These are phyloP conservation scores for Knoxia roxburghii DNA, from an alignment of 257 asterid genomes.

Conservation along the genomic window DNA sequence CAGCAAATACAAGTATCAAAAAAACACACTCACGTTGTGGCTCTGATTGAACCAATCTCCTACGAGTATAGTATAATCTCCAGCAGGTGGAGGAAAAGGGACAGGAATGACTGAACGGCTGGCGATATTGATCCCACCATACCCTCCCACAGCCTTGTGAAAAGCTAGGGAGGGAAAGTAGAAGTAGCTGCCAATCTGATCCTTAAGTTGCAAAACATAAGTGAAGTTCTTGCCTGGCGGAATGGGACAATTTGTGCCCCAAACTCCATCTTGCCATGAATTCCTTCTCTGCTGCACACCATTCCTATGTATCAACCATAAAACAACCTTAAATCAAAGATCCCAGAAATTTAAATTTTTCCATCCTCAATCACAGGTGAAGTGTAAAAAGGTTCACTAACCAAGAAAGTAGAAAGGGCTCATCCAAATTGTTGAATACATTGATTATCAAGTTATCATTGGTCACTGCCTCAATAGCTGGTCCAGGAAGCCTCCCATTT, in stretches of 20 bases:
- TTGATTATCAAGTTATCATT: constrained; percentile 33
- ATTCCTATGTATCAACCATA: constrained; percentile 21
- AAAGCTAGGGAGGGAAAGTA: constrained; percentile 41
- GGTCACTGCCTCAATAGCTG: constrained; percentile 29
- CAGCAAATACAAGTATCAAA: neutral
- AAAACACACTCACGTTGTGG: constrained; percentile 20
- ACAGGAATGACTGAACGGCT: constrained; percentile 29
- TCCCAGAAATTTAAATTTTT: neutral
- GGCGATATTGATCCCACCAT: constrained; percentile 27
- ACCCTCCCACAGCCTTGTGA: constrained; percentile 36
- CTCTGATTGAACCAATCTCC: constrained; percentile 37
- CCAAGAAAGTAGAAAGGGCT: constrained; percentile 33
- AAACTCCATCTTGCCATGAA: constrained; percentile 45
- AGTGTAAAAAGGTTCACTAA: neutral
- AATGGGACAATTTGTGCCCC: constrained; percentile 38
- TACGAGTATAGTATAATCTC: constrained; percentile 20
- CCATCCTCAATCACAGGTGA: no score
- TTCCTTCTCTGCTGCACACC: constrained; percentile 39
- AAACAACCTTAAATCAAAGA: neutral
- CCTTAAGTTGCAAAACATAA: constrained; percentile 34
- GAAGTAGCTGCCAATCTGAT: constrained; percentile 36
- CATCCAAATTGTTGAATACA: constrained; percentile 35
- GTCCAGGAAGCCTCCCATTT: constrained; percentile 34
- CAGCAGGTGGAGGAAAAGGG: constrained; percentile 33
- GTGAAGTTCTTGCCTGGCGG: constrained; percentile 37